These are phyloP conservation scores for Teunomyces cretensis DNA, from an alignment of 805 yeast genomes.

Conservation along the genomic window DNA sequence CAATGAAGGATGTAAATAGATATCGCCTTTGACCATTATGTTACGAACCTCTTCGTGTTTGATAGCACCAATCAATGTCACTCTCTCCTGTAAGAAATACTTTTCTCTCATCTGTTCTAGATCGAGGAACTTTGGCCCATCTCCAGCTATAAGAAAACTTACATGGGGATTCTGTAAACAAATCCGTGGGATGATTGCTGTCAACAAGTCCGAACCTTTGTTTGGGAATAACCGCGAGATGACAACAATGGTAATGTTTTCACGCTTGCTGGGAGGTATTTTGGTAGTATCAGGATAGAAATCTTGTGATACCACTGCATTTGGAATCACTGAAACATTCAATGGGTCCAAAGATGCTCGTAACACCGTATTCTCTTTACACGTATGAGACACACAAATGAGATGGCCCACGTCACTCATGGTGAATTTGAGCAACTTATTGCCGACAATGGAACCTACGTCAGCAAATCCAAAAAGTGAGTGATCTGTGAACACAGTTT, in stretches of 20 bases:
- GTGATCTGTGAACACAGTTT: conserved; percentile 93
- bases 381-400: conserved; percentile 95
- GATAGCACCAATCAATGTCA: conserved; percentile 79
- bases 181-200: conserved; percentile 80
- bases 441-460: conserved; percentile 78
- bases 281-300: conserved; percentile 50
- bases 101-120: conserved; percentile 93
- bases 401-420: conserved; percentile 86
- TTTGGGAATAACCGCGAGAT: conserved; percentile 92
- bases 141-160: conserved; percentile 87
- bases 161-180: conserved; percentile 65
- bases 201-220: conserved; percentile 89
- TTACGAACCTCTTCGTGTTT: conserved; percentile 91
- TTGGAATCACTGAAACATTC: conserved; percentile 86
- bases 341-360: conserved; percentile 81
- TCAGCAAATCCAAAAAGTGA: conserved; percentile 93
- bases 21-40: conserved; percentile 91
- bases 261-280: conserved; percentile 11
- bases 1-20: conserved; percentile 87
- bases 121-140: conserved; percentile 93
- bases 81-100: conserved; percentile 81
- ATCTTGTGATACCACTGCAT: conserved; percentile 86
- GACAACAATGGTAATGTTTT: conserved; percentile 76
- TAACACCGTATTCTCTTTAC: conserved; percentile 92
- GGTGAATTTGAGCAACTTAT: conserved; percentile 81